Percentiles rank a stretch among this genome's conserved stretches.
These are phyloP conservation scores for Diversispora eburnea DNA, from an alignment of 192 early-diverging fungal genomes.

Conservation along the genomic window DNA sequence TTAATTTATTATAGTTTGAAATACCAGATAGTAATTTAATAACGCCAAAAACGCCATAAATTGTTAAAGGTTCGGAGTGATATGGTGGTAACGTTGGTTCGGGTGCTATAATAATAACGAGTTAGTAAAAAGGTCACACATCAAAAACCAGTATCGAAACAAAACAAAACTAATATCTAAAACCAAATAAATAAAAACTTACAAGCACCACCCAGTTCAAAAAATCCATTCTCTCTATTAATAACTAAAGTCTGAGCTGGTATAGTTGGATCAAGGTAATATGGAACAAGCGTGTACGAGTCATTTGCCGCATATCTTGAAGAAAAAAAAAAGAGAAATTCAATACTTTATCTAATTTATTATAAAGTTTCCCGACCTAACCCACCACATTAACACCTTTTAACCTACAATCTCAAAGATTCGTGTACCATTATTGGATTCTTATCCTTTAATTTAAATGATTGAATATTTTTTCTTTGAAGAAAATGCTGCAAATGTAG, in stretches of 20 bases:
- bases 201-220: slow-evolving; percentile 53
- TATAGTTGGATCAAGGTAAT: slow-evolving; percentile 42
- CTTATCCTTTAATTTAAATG: too few relatives aligned
- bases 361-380: neutral
- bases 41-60: slow-evolving; percentile 73
- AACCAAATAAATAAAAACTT: neutral
- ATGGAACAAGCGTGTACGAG: slow-evolving; percentile 56
- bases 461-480: too few relatives aligned
- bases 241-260: slow-evolving; percentile 58
- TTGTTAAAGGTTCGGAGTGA: slow-evolving; percentile 52
- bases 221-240: slow-evolving; percentile 43
- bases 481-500: too few relatives aligned
- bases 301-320: slow-evolving; percentile 54
- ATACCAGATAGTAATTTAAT: slow-evolving; percentile 65
- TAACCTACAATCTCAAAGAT: slow-evolving; percentile 24
- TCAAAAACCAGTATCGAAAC: too few relatives aligned
- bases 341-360: neutral
- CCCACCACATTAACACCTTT: neutral
- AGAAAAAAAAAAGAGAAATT: neutral
- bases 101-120: slow-evolving; percentile 32
- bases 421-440: slow-evolving; percentile 20
- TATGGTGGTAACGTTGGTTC: slow-evolving; percentile 36
- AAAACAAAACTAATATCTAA: neutral
- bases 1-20: neutral
- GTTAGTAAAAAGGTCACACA: neutral